Evolutionary conservation across 352 stramenopile species (phyloP).

Genomic region (Globisporangium megalacanthum): DNA sequence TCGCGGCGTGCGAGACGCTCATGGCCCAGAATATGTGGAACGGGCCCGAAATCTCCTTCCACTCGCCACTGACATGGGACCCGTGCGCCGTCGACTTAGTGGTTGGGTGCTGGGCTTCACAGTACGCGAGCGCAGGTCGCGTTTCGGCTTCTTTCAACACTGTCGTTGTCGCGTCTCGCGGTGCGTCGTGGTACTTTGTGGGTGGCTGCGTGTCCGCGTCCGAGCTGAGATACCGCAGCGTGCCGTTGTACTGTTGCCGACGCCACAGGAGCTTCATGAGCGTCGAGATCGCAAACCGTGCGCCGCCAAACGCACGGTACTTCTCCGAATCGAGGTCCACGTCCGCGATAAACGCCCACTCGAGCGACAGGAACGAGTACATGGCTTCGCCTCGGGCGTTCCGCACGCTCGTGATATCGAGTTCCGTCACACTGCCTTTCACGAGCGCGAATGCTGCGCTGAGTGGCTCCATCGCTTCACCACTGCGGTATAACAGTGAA

Average conservation of each 20-base stretch:
- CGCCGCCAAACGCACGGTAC: constrained; percentile 46
- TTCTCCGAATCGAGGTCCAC: constrained; percentile 73
- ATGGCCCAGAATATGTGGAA: constrained; percentile 36
- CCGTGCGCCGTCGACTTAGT: neutral
- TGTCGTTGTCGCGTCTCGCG: constrained; percentile 23
- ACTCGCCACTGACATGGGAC: constrained; percentile 8
- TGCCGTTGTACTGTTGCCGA: constrained; percentile 30
- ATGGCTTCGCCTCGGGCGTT: constrained; percentile 43
- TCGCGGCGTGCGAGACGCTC: constrained; percentile 24
- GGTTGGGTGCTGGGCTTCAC: neutral
- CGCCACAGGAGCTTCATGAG: constrained; percentile 37
- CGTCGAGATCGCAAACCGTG: constrained; percentile 46
- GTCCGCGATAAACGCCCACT: constrained; percentile 80
- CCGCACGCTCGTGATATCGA: constrained; percentile 47
- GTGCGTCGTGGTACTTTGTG: constrained; percentile 31
- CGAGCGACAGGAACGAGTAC: constrained; percentile 80
- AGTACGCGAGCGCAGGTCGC: constrained; percentile 41
- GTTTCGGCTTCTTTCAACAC: constrained; percentile 14
- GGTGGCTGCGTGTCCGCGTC: constrained; percentile 23
- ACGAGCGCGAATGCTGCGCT: constrained; percentile 62
- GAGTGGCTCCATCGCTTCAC: constrained; percentile 41
- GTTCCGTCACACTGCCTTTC: constrained; percentile 52
- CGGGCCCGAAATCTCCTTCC: constrained; percentile 17
- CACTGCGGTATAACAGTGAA: constrained; percentile 41
- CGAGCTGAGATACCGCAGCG: constrained; percentile 30